Percentiles rank a stretch among this genome's conserved stretches.
phyloP scores from a whole-genome alignment of 2,329 filamentous ascomycete genomes.

The Triangularia setosa region DNA sequence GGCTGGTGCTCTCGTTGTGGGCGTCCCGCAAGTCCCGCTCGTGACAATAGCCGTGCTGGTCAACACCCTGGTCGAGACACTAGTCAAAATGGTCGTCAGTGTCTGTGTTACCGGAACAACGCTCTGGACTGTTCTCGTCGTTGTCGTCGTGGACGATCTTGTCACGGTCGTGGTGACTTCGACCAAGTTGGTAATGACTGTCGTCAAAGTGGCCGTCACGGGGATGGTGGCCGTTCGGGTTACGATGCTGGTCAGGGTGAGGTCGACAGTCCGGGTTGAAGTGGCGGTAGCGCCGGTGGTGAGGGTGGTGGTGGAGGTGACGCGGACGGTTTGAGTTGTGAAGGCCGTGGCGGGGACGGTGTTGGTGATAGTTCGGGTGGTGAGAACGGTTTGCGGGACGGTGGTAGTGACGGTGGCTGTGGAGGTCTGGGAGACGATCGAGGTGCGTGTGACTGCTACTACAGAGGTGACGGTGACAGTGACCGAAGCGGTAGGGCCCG shows the following conservation, averaged over 20 bases:
- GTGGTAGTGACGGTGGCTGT: constrained; percentile 7
- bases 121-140: constrained; percentile 8
- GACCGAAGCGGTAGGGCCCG: constrained; percentile 1
- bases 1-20: not conserved
- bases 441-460: constrained; percentile 10
- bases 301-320: constrained; percentile 16
- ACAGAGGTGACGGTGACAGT: constrained; percentile 17
- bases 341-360: constrained; percentile 10
- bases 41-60: constrained; percentile 8
- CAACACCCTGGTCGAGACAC: constrained; percentile 13
- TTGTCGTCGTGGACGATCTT: constrained; percentile 14
- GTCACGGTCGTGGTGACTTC: constrained; percentile 48
- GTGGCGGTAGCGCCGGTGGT: constrained; percentile 9
- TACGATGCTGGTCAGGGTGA: constrained; percentile 3
- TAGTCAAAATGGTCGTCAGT: constrained; percentile 13
- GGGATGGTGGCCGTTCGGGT: constrained; percentile 3
- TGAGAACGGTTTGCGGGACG: not conserved
- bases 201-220: constrained; percentile 5
- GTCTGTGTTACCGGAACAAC: constrained; percentile 11
- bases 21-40: not conserved
- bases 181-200: constrained; percentile 38
- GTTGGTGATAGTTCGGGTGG: constrained; percentile 2
- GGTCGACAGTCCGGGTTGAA: constrained; percentile 12
- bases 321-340: not conserved
- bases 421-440: constrained; percentile 5